These are phyloP conservation scores for Microbotryum silenes-acaulis DNA, from an alignment of 1,284 basidiomycete genomes.

Conservation along the genomic window DNA sequence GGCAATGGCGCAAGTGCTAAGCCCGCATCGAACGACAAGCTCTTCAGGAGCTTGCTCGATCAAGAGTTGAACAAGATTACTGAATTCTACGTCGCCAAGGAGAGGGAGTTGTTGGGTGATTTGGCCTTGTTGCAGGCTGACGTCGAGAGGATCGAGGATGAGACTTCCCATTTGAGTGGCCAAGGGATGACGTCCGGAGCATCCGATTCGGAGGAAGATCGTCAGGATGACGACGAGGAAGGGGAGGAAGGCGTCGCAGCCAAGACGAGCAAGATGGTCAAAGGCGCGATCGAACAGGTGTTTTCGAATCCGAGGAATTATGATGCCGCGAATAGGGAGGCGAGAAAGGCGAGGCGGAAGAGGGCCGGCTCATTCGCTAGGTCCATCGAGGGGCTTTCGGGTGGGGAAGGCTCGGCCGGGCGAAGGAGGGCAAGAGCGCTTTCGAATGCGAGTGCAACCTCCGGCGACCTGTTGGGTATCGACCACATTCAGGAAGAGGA, in stretches of 20 bases:
- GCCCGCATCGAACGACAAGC: slow-evolving; percentile 38
- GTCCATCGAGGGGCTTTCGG: slow-evolving; percentile 19
- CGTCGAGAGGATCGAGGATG: slow-evolving; percentile 43
- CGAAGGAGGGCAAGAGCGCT: background rate
- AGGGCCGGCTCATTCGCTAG: slow-evolving; percentile 34
- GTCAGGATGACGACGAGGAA: slow-evolving; percentile 58
- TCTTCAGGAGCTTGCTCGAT: slow-evolving; percentile 70
- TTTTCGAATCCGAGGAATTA: slow-evolving; percentile 24
- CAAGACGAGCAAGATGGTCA: slow-evolving; percentile 19
- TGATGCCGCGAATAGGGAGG: slow-evolving; percentile 23
- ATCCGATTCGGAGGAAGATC: slow-evolving; percentile 48
- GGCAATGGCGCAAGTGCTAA: slow-evolving; percentile 49
- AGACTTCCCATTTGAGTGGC: slow-evolving; percentile 55
- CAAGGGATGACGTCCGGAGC: slow-evolving; percentile 45
- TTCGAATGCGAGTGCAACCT: slow-evolving; percentile 10
- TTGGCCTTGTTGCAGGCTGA: slow-evolving; percentile 59
- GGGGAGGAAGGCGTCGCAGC: slow-evolving; percentile 48
- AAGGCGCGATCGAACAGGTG: slow-evolving; percentile 22
- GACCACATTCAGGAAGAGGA: slow-evolving; percentile 3
- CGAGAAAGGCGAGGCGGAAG: slow-evolving; percentile 26
- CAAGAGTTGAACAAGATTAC: slow-evolving; percentile 75
- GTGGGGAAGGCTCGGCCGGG: background rate
- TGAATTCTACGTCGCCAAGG: slow-evolving; percentile 70
- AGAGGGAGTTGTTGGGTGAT: slow-evolving; percentile 60
- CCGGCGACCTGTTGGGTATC: slow-evolving; percentile 25